Evolutionary conservation across 163 green algal species (phyloP), one percentile per base, ranked within the genome.

Genomic region (Volvox carteri): DNA sequence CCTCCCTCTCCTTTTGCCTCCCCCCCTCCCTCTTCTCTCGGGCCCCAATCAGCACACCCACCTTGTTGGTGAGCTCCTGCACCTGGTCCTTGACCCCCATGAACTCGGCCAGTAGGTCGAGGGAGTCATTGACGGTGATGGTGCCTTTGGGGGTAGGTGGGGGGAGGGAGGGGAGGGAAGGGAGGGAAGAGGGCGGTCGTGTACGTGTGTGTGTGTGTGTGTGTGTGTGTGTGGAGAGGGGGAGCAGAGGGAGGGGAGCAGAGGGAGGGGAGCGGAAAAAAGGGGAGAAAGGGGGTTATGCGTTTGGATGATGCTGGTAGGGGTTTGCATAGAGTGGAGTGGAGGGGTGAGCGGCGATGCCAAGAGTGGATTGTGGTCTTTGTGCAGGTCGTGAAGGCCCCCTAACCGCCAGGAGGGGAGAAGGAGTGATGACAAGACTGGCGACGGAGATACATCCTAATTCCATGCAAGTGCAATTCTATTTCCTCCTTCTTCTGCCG

Each of bases 21-120:
- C n/a, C n/a, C n/a, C n/a, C n/a, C n/a, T n/a, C n/a, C n/a, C n/a
- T n/a, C 3, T 65, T 65, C 54, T 23, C 54, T 65, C 54, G n/a
- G n/a, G n/a, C n/a, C n/a, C n/a, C n/a, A n/a, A n/a, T n/a, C n/a
- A n/a, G n/a, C n/a, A 19, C 52, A 54, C 76, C 4, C 50, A 93
- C 92, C 92, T 87, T 85, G 85, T 89, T 94, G 18, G 93, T 96
- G 2, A 97, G 83, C 11, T 23, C 84, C 3, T 90, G 87, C 39
- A 95, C 93, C 41, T 78, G 54, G 25, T 95, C 92, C 11, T 92
- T 93, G 48, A 93, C 92, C 28, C 96, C 96, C 91, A 96, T 95
- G 86, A 95, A 97, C 39, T 96, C 94, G 19, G 95, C 96, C 19
- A 98, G 91, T 48, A 98, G 90, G 88, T 98, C 96, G 39, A 98